Evolutionary conservation across 768 basidiomycete genomes (phyloP).

Genomic region (Obba rivulosa): DNA sequence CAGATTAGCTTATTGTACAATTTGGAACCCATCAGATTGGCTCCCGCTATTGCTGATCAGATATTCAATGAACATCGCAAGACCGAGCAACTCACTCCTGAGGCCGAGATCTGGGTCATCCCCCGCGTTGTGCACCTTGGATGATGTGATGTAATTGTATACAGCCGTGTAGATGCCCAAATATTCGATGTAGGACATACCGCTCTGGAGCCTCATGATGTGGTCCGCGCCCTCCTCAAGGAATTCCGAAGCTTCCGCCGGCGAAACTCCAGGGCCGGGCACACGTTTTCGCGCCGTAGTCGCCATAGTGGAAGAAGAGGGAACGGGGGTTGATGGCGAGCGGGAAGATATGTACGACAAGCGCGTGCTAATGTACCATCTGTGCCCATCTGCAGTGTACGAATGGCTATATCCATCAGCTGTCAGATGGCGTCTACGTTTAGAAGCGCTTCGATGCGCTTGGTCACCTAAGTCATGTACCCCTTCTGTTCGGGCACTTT

Average conservation of each 20-base stretch:
- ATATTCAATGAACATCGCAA: conserved; percentile 8
- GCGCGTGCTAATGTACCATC: no score
- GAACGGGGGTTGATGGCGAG: not conserved
- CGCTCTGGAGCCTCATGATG: conserved; percentile 88
- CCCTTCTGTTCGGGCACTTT: no score
- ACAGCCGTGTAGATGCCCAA: conserved; percentile 88
- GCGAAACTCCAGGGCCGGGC: conserved; percentile 63
- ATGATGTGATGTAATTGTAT: conserved; percentile 96
- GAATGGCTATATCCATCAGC: no score
- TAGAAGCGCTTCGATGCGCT: no score
- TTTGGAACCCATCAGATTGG: conserved; percentile 96
- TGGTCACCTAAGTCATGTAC: no score
- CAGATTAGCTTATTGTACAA: conserved; percentile 91
- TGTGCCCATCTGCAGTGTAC: no score
- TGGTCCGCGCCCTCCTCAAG: conserved; percentile 87
- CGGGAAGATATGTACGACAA: no score
- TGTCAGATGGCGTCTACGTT: no score
- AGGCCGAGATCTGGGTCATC: conserved; percentile 31
- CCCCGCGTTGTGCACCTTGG: conserved; percentile 58
- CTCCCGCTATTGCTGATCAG: conserved; percentile 55
- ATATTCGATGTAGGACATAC: conserved; percentile 85
- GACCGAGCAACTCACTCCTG: conserved; percentile 48
- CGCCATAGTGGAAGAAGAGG: conserved; percentile 11
- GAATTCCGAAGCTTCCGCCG: conserved; percentile 83
- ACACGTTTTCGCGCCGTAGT: conserved; percentile 30